Percentiles rank a stretch among this genome's conserved stretches.
Evolutionary conservation across 2,329 filamentous ascomycete species (phyloP).

Genomic region (Fonsecaea nubica): DNA sequence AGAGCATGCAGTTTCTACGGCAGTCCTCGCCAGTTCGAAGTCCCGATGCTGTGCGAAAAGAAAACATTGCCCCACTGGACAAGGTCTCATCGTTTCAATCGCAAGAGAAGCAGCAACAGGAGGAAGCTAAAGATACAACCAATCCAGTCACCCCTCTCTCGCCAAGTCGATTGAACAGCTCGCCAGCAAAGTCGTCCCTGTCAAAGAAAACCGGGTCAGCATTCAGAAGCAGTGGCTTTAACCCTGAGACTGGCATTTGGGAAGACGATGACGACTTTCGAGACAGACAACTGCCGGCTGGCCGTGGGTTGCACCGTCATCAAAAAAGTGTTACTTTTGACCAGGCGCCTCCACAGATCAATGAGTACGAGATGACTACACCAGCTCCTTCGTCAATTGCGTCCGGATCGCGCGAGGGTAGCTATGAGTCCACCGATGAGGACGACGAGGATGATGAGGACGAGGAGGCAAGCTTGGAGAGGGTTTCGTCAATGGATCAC

Average conservation of each 20-base stretch:
- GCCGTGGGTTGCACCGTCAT: conserved; percentile 76
- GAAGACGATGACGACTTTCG: conserved; percentile 69
- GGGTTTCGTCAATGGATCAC: conserved; percentile 65
- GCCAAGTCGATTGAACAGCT: conserved; percentile 73
- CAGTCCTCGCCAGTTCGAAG: conserved; percentile 27
- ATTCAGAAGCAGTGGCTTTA: conserved; percentile 56
- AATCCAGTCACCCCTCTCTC: conserved; percentile 48
- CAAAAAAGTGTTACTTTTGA: conserved; percentile 98
- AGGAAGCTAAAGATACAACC: conserved; percentile 33
- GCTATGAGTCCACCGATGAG: conserved; percentile 77
- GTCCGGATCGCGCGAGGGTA: conserved; percentile 88
- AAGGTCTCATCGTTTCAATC: conserved; percentile 49
- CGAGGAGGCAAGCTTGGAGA: conserved; percentile 67
- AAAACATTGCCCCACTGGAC: conserved; percentile 50
- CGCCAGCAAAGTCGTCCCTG: conserved; percentile 89
- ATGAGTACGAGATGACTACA: conserved; percentile 98
- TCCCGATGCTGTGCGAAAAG: conserved; percentile 58
- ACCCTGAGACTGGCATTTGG: conserved; percentile 72
- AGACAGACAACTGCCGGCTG: conserved; percentile 66
- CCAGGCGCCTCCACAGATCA: conserved; percentile 87
- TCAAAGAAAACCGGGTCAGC: conserved; percentile 68
- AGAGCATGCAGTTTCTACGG: conserved; percentile 50
- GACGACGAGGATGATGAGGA: conserved; percentile 66
- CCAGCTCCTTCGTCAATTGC: conserved; percentile 93
- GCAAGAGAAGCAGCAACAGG: conserved; percentile 47